Percentiles rank a stretch among this genome's conserved stretches.
These are phyloP conservation scores for Bretschneidera sinensis DNA, from an alignment of 345 rosid species.

Conservation along the genomic window DNA sequence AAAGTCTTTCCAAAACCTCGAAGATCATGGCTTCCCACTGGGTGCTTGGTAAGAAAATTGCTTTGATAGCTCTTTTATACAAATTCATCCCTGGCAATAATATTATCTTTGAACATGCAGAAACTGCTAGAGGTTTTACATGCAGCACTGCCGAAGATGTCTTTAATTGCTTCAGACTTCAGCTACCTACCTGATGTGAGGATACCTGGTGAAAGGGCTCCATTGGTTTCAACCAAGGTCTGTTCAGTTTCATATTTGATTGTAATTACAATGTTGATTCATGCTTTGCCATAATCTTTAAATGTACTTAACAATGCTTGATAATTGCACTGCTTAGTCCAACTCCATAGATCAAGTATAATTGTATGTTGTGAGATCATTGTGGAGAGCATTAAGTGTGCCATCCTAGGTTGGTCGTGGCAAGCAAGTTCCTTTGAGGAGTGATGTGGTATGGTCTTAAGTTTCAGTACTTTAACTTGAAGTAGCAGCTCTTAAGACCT, in stretches of 20 bases:
- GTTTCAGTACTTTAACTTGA: background rate
- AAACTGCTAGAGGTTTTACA: constrained; percentile 79
- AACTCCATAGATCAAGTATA: too few species aligned
- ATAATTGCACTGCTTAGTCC: too few species aligned
- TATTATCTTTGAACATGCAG: constrained; percentile 39
- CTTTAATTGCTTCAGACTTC: constrained; percentile 89
- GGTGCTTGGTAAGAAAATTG: constrained; percentile 69
- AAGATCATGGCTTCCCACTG: constrained; percentile 96
- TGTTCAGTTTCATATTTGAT: constrained; percentile 6
- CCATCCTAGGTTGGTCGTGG: background rate
- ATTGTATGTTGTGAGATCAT: background rate
- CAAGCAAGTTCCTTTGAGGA: background rate
- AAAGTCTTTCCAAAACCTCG: constrained; percentile 77
- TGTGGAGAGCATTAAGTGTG: background rate
- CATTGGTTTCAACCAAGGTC: constrained; percentile 93
- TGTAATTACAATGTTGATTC: background rate
- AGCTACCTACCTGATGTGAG: constrained; percentile 94
- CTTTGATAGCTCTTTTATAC: constrained; percentile 11
- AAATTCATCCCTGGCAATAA: constrained; percentile 1
- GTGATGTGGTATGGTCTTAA: background rate
- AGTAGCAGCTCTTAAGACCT: background rate
- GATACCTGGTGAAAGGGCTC: constrained; percentile 91
- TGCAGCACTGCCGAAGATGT: constrained; percentile 87
- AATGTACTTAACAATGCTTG: too few species aligned
- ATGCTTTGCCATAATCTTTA: too few species aligned